Conservation (phyloP, 805 yeast genomes). For the Saturnispora besseyi region DNA sequence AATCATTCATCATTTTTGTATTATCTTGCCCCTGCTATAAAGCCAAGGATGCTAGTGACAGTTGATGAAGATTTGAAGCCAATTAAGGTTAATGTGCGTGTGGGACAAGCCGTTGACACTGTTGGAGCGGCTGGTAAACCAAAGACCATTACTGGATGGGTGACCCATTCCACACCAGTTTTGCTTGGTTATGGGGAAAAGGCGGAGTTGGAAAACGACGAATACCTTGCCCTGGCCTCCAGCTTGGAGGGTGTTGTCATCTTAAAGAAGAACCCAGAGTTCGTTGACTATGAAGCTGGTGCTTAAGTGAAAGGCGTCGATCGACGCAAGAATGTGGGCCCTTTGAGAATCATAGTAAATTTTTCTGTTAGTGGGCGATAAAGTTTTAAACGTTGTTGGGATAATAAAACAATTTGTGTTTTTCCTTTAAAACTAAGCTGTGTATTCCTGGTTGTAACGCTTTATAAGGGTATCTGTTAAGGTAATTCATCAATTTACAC, state of each 20-base stretch:
- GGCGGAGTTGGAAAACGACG: constrained; percentile 94
- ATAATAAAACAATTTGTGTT: not conserved
- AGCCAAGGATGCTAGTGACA: constrained; percentile 88
- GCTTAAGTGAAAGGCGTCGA: not conserved
- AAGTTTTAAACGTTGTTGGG: not conserved
- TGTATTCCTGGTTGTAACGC: not conserved
- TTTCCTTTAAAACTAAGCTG: not conserved
- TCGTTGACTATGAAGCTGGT: constrained; percentile 34
- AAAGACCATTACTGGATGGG: constrained; percentile 99
- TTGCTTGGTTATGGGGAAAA: constrained; percentile 88
- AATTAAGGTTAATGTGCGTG: constrained; percentile 90
- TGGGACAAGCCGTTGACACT: constrained; percentile 97
- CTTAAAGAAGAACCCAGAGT: constrained; percentile 83
- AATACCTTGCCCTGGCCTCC: constrained; percentile 72
- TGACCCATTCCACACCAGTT: constrained; percentile 96
- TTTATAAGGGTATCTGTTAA: not conserved
- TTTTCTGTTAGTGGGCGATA: not conserved
- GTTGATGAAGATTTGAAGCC: constrained; percentile 88
- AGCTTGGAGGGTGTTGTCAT: constrained; percentile 91
- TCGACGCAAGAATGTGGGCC: not conserved
- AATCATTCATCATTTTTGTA: constrained; percentile 73
- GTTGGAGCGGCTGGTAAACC: constrained; percentile 99
- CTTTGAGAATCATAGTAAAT: not conserved
- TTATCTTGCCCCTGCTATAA: constrained; percentile 78
- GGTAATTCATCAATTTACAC: not conserved